Evolutionary conservation across 2,329 filamentous ascomycete species (phyloP).

Genomic region (Aureobasidium sp.): DNA sequence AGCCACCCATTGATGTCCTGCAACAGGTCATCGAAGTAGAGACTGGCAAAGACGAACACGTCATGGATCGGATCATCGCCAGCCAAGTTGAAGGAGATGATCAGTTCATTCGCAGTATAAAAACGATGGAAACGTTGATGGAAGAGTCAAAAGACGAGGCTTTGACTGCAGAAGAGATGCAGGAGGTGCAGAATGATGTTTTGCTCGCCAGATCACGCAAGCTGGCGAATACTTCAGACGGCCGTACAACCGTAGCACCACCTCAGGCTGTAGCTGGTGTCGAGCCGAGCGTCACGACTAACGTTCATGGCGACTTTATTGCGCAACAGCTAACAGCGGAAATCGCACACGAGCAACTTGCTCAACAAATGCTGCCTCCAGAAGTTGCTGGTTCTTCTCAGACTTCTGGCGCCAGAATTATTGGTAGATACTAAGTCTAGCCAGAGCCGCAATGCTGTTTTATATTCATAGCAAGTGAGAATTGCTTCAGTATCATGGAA

Average conservation of each 20-base stretch:
- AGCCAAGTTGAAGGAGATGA: slow-evolving; percentile 36
- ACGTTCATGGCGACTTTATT: too few relatives aligned
- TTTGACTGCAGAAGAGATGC: slow-evolving; percentile 27
- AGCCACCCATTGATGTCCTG: slow-evolving; percentile 46
- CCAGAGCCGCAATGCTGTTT: too few relatives aligned
- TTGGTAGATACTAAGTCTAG: too few relatives aligned
- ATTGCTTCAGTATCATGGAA: too few relatives aligned
- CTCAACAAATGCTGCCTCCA: too few relatives aligned
- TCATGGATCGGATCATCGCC: slow-evolving; percentile 57
- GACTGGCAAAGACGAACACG: slow-evolving; percentile 51
- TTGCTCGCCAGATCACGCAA: background rate
- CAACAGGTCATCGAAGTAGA: slow-evolving; percentile 45
- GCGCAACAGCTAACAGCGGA: too few relatives aligned
- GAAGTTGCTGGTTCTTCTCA: too few relatives aligned
- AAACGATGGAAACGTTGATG: slow-evolving; percentile 31
- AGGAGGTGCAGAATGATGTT: slow-evolving; percentile 26
- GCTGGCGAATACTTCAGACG: background rate
- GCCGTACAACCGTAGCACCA: background rate
- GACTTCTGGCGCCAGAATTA: too few relatives aligned
- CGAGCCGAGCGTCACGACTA: too few relatives aligned
- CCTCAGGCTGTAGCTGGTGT: background rate
- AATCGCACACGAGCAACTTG: too few relatives aligned
- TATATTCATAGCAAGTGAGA: too few relatives aligned
- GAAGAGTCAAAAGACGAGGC: slow-evolving; percentile 28
- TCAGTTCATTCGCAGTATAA: slow-evolving; percentile 43